Evolutionary conservation across 2,329 filamentous ascomycete species (phyloP).

Genomic region (Colletotrichum australisinense): DNA sequence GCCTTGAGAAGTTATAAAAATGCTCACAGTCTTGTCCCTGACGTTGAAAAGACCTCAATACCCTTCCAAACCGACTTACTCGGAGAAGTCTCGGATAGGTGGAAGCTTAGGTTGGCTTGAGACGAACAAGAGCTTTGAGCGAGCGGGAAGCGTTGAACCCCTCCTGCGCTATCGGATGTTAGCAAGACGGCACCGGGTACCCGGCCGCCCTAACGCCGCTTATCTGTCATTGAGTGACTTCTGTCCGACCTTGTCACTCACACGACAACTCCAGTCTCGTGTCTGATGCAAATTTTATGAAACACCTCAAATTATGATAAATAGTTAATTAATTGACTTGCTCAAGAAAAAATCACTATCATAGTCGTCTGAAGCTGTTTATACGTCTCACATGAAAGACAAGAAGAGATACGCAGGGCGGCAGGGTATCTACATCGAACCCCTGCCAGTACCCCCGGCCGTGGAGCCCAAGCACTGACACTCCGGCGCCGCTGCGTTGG

Average conservation of each 20-base stretch:
- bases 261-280: no score
- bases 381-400: background rate
- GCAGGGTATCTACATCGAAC: background rate
- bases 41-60: background rate
- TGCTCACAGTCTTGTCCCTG: background rate
- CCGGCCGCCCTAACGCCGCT: conserved; percentile 4
- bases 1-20: background rate
- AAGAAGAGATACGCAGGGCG: background rate
- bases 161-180: conserved; percentile 19
- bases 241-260: background rate
- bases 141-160: conserved; percentile 1
- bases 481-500: conserved; percentile 11
- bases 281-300: no score
- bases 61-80: background rate
- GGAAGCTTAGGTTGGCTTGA: conserved; percentile 11
- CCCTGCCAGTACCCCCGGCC: background rate
- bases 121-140: conserved; percentile 4
- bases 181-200: background rate
- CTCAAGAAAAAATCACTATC: background rate
- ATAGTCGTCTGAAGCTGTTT: background rate
- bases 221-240: background rate
- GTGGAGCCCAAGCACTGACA: conserved; percentile 7
- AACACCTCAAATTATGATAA: background rate
- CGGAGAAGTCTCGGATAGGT: conserved; percentile 10
- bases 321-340: background rate